Evolutionary conservation across 768 basidiomycete genomes (phyloP), one percentile per base, ranked within the genome.

Genomic region (Termitomyces sp.): DNA sequence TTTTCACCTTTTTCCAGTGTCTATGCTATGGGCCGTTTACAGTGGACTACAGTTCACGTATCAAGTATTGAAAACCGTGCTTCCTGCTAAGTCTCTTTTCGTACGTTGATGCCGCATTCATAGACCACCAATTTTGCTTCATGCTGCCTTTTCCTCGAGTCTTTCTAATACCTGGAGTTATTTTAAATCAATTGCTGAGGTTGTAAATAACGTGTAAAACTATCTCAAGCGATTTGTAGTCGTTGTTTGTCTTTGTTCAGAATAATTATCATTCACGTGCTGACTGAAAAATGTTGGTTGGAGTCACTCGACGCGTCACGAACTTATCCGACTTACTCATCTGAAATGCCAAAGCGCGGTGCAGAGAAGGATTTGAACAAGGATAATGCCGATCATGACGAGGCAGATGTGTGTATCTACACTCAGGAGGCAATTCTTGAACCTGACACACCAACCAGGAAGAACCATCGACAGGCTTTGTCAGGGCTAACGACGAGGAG

Each of bases 311-410:
- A 49, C 51, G 59, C 56, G 54, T 49, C 53, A 45, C 53, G 44
- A 45, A 34, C 35, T 37, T 37, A 46, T 39, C 27, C 12, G 10
- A 19, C 46, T 39, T 30, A 34, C 27, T 42, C 41, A 39, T 16
- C 25, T 17, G 14, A 51, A 44, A 56, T 46, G 56, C 40, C 59
- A 86, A 91, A 91, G 71, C 81, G 89, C 67, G 79, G 77, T 54
- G 89, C 89, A 67, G 89, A 91, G 51, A 80, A 72, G 58, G 86
- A 92, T 63, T 65, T 92, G 34, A 75, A 78, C 11, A 89, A 83
- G 63, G 85, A 85, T 57, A 75, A 71, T 27, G 65, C 49, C 19
- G 76, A 74, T 25, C 78, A 83, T 50, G 76, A 71, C 11, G 68
- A 66, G 34, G 72, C 68, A 17, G 75, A 76, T 45, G 74, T 68